Evolutionary conservation across 257 asterid species (phyloP).

Genomic region (Leptodermis oblonga): DNA sequence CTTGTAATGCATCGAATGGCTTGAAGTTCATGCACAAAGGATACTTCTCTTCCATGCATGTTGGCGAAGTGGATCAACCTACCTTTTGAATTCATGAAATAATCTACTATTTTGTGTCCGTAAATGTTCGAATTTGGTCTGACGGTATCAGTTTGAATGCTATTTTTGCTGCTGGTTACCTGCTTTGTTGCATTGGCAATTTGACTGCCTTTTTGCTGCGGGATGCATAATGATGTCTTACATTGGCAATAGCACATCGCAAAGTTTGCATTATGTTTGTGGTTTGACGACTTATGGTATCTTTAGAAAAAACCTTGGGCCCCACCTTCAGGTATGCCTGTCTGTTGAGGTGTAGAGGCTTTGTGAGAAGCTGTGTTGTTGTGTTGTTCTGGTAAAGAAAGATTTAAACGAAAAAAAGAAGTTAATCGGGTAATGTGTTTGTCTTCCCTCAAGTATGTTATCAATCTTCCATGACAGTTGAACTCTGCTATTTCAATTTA

Average conservation of each 20-base stretch:
- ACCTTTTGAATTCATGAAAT: slow-evolving; percentile 42
- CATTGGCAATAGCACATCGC: slow-evolving; percentile 32
- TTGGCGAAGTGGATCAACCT: slow-evolving; percentile 32
- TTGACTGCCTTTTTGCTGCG: slow-evolving; percentile 41
- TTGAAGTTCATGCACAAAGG: slow-evolving; percentile 19
- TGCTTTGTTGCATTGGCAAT: slow-evolving; percentile 42
- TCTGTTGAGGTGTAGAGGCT: slow-evolving; percentile 34
- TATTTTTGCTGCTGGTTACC: slow-evolving; percentile 60
- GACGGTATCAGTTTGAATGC: slow-evolving; percentile 49
- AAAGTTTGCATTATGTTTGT: slow-evolving; percentile 31
- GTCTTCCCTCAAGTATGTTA: slow-evolving; percentile 20
- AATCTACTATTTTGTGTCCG: slow-evolving; percentile 53
- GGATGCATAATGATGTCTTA: slow-evolving; percentile 43
- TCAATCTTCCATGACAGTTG: slow-evolving; percentile 19
- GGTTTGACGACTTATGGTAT: slow-evolving; percentile 34
- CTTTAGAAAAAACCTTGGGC: slow-evolving; percentile 21
- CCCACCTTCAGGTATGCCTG: slow-evolving; percentile 31
- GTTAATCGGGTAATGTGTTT: slow-evolving; percentile 46
- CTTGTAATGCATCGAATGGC: slow-evolving; percentile 28
- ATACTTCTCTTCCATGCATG: slow-evolving; percentile 31
- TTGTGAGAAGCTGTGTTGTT: slow-evolving; percentile 33
- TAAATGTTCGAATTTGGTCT: slow-evolving; percentile 46
- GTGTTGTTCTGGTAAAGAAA: slow-evolving; percentile 32
- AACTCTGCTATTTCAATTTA: slow-evolving; percentile 21
- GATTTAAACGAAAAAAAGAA: slow-evolving; percentile 32